A percentile compares a stretch with the other conserved stretches of the same genome.
phyloP scores from a whole-genome alignment of 352 stramenopile species.

The Phytopythium mirpurense region DNA sequence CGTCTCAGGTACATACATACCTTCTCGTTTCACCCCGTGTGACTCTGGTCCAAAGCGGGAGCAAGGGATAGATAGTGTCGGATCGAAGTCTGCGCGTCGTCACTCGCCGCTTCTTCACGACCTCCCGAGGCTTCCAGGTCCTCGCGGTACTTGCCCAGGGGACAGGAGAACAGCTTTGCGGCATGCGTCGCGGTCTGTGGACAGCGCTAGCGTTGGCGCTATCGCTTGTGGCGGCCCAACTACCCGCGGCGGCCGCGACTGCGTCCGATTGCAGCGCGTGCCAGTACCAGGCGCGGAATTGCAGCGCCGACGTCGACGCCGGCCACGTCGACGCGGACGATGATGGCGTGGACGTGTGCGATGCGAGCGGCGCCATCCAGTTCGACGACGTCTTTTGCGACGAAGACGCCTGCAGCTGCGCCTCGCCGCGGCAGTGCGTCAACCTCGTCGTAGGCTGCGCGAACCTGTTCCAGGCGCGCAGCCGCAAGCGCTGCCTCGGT shows the following conservation, averaged over 20 bases:
- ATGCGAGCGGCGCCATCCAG: conserved; percentile 50
- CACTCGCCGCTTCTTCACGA: neutral
- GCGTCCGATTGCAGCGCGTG: conserved; percentile 50
- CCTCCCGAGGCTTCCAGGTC: neutral
- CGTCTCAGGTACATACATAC: neutral
- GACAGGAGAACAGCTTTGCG: neutral
- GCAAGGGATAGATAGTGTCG: neutral
- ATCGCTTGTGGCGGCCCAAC: conserved; percentile 12
- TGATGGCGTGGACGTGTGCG: conserved; percentile 40
- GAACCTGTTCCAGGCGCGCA: conserved; percentile 66
- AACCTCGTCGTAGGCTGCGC: conserved; percentile 62
- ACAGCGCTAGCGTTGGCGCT: conserved; percentile 11
- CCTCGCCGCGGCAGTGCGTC: conserved; percentile 41
- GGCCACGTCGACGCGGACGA: conserved; percentile 5
- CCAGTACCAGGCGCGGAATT: conserved; percentile 64
- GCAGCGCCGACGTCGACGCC: conserved; percentile 20
- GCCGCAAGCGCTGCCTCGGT: conserved; percentile 62
- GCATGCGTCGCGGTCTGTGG: conserved; percentile 6
- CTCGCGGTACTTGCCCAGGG: neutral
- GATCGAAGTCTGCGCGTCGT: neutral
- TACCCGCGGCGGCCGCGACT: conserved; percentile 5
- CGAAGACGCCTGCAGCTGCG: conserved; percentile 49
- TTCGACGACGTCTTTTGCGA: conserved; percentile 83
- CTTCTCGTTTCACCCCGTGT: conserved; percentile 5
- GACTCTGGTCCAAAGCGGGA: conserved; percentile 16